Evolutionary conservation across 257 asterid genomes (phyloP), one percentile per base, ranked within the genome.

Genomic region (Solanum chmielewskii): DNA sequence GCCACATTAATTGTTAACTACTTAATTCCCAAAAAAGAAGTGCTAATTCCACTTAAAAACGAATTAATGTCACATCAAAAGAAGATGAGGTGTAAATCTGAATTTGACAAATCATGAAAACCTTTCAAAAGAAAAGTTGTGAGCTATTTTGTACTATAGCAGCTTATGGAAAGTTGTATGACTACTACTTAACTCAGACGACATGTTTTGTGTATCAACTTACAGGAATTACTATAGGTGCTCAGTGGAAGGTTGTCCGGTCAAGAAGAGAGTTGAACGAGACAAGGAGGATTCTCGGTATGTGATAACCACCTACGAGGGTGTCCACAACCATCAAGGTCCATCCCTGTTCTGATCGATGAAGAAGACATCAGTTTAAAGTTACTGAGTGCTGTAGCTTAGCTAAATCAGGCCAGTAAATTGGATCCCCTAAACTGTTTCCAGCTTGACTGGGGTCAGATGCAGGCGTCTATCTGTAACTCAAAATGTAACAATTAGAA

Each of bases 221-320:
- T 42, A 89, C 94, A 96, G 99, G 96, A 96, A 95, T 89, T 96
- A 96, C 91, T 96, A 93, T 33, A 95, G 88, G 90, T 96, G 99
- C 89, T 94, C 96, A 0, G 91, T 90, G 10, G 96, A 94, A 90
- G 95, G 99, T 27, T 96, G 99, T 89, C 92, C 94, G 2, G 99
- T 95, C 92, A 96, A 96, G 92, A 96, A 96, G 94, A 91, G 96
- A 93, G 96, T 96, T 62, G 99, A 96, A 88, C 84, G 98, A 86
- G 98, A 94, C 93, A 95, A 86, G 86, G 99, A 95, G 78, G 99
- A 96, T 81, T 88, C 92, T 56, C 91, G 86, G 11, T 95, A 95
- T 62, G 98, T 96, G 6, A 92, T 95, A 86, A 96, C 98, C 73
- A 95, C 98, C 73, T 96, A 96, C 60, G 99, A 93, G 89, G 98